Conservation (phyloP, 2,329 filamentous ascomycete genomes). For the Neonectria faginata region DNA sequence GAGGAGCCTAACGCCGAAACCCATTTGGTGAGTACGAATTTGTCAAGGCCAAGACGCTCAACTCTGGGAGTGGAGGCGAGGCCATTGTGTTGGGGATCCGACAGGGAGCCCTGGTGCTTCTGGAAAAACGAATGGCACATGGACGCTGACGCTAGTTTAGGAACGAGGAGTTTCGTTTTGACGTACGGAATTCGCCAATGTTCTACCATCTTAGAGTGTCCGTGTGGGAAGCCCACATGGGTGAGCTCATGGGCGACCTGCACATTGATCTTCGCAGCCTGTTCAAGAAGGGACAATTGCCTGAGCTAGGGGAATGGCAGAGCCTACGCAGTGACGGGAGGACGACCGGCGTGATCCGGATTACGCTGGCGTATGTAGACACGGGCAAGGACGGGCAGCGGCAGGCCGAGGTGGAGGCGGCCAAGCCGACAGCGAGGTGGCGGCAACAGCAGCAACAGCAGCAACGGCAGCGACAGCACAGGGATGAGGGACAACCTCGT, state of each 20-base stretch:
- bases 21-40: conserved; percentile 42
- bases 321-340: conserved; percentile 35
- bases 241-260: conserved; percentile 43
- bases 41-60: conserved; percentile 13
- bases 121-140: conserved; percentile 23
- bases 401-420: conserved; percentile 28
- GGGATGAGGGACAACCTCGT: conserved; percentile 38
- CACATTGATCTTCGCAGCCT: conserved; percentile 42
- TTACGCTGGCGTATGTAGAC: conserved; percentile 38
- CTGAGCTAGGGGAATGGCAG: conserved; percentile 40
- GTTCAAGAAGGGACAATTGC: conserved; percentile 34
- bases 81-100: conserved; percentile 21
- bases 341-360: conserved; percentile 35
- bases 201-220: conserved; percentile 43
- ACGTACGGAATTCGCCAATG: conserved; percentile 44
- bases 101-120: conserved; percentile 25
- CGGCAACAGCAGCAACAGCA: conserved; percentile 34
- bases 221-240: conserved; percentile 44
- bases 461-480: conserved; percentile 25
- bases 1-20: conserved; percentile 36
- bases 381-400: conserved; percentile 37
- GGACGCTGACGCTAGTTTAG: conserved; percentile 37
- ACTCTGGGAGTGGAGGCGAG: conserved; percentile 19
- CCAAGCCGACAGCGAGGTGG: conserved; percentile 32
- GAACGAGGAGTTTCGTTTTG: conserved; percentile 44